phyloP scores from a whole-genome alignment of 2,329 filamentous ascomycete species.

The Cladobotryum mycophilum region DNA sequence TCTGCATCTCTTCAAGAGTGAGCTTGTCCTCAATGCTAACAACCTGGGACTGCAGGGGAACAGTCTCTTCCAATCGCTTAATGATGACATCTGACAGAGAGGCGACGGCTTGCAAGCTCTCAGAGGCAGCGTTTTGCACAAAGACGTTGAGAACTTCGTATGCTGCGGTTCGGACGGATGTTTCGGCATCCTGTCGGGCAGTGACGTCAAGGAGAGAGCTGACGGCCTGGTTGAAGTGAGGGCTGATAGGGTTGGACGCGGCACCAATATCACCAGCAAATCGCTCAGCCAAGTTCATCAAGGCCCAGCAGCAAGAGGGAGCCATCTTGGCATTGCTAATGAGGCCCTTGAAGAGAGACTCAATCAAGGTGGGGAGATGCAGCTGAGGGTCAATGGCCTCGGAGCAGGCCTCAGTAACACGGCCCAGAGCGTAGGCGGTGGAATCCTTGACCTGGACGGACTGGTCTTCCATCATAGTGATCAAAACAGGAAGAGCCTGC shows the following conservation, averaged over 20 bases:
- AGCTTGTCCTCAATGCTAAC: slow-evolving; percentile 96
- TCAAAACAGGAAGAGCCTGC: slow-evolving; percentile 85
- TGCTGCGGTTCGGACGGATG: slow-evolving; percentile 84
- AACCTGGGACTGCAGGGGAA: slow-evolving; percentile 84
- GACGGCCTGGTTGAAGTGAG: slow-evolving; percentile 90
- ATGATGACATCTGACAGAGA: slow-evolving; percentile 82
- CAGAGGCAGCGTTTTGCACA: slow-evolving; percentile 81
- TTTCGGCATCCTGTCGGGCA: slow-evolving; percentile 74
- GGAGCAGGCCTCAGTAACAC: slow-evolving; percentile 90
- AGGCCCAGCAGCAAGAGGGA: slow-evolving; percentile 94
- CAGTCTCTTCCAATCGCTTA: slow-evolving; percentile 82
- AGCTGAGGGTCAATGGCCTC: slow-evolving; percentile 80
- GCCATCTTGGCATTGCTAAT: slow-evolving; percentile 94
- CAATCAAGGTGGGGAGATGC: slow-evolving; percentile 79
- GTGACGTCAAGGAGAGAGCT: slow-evolving; percentile 80
- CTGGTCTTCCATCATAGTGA: slow-evolving; percentile 84
- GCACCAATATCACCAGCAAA: slow-evolving; percentile 83
- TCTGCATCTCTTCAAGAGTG: slow-evolving; percentile 95
- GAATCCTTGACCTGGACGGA: slow-evolving; percentile 92
- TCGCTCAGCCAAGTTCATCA: slow-evolving; percentile 96
- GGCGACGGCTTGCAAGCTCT: slow-evolving; percentile 75
- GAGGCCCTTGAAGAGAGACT: slow-evolving; percentile 82
- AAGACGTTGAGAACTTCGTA: slow-evolving; percentile 97
- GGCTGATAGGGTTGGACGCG: slow-evolving; percentile 72
- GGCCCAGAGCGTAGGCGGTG: slow-evolving; percentile 89